Evolutionary conservation across 768 basidiomycete species (phyloP).

Genomic region (Hygrocybe punicea): DNA sequence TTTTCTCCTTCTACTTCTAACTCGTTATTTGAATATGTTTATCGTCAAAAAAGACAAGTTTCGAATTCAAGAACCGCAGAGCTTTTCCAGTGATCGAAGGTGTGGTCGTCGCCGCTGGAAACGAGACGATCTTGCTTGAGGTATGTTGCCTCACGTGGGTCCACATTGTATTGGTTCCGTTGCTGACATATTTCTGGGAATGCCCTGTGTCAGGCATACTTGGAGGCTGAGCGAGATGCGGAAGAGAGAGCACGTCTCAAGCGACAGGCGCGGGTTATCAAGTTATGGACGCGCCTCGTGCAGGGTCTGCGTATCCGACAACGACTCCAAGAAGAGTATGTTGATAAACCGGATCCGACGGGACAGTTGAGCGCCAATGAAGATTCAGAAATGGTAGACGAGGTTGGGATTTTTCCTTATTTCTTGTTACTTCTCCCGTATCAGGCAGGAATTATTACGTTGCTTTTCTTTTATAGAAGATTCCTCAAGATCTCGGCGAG

Average conservation of each 20-base stretch:
- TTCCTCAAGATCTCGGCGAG: neutral
- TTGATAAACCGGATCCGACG: conserved; percentile 26
- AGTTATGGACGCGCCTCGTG: conserved; percentile 84
- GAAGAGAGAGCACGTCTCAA: conserved; percentile 74
- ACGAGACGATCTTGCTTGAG: conserved; percentile 70
- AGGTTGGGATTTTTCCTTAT: neutral
- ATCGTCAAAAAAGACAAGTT: conserved; percentile 63
- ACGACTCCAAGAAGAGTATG: conserved; percentile 79
- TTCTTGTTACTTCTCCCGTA: neutral
- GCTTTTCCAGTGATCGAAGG: conserved; percentile 84
- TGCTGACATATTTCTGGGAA: neutral
- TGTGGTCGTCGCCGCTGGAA: conserved; percentile 80
- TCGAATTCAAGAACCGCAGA: conserved; percentile 91
- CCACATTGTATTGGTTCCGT: no score
- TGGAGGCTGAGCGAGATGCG: conserved; percentile 73
- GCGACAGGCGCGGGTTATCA: conserved; percentile 73
- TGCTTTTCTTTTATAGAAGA: no score
- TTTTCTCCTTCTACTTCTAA: neutral
- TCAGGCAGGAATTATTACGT: conserved; percentile 8
- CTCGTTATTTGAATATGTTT: conserved; percentile 7
- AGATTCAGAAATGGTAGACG: conserved; percentile 8
- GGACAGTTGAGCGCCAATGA: conserved; percentile 11
- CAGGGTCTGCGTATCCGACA: conserved; percentile 85
- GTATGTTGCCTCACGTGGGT: conserved; percentile 51
- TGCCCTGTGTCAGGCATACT: conserved; percentile 62